phyloP scores from a whole-genome alignment of 2,329 filamentous ascomycete species.

The Penicillium sp. region DNA sequence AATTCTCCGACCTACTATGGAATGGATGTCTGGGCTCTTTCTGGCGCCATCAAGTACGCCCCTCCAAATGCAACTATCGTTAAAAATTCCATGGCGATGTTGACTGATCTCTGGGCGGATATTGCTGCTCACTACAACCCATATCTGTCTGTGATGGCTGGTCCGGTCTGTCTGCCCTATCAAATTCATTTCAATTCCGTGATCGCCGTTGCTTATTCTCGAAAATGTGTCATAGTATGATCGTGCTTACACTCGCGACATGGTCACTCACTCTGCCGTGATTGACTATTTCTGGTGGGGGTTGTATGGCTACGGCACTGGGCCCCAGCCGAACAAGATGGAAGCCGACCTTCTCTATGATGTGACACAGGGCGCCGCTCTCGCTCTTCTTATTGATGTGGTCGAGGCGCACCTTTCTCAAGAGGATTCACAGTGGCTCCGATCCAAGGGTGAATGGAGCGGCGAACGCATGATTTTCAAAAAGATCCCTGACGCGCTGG shows the following conservation, averaged over 20 bases:
- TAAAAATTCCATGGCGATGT: constrained; percentile 48
- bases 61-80: constrained; percentile 50
- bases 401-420: constrained; percentile 26
- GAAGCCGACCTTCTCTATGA: constrained; percentile 41
- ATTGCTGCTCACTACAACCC: constrained; percentile 53
- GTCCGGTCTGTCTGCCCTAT: constrained; percentile 59
- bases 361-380: constrained; percentile 36
- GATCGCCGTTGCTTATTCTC: constrained; percentile 38
- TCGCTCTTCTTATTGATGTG: constrained; percentile 36
- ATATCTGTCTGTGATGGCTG: constrained; percentile 55
- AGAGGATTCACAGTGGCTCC: constrained; percentile 22
- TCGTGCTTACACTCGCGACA: constrained; percentile 46
- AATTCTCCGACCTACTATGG: constrained; percentile 60
- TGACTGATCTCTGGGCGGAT: constrained; percentile 50
- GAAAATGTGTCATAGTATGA: constrained; percentile 51
- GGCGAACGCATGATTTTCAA: constrained; percentile 36
- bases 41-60: constrained; percentile 56
- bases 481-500: constrained; percentile 53
- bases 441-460: constrained; percentile 29
- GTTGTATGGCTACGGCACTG: constrained; percentile 37
- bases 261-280: constrained; percentile 37
- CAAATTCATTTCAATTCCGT: constrained; percentile 58
- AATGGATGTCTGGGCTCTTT: constrained; percentile 54
- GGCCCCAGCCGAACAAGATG: constrained; percentile 34
- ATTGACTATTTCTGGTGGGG: constrained; percentile 42